Evolutionary conservation across 2,329 filamentous ascomycete species (phyloP).

Genomic region (Apiospora aurea): DNA sequence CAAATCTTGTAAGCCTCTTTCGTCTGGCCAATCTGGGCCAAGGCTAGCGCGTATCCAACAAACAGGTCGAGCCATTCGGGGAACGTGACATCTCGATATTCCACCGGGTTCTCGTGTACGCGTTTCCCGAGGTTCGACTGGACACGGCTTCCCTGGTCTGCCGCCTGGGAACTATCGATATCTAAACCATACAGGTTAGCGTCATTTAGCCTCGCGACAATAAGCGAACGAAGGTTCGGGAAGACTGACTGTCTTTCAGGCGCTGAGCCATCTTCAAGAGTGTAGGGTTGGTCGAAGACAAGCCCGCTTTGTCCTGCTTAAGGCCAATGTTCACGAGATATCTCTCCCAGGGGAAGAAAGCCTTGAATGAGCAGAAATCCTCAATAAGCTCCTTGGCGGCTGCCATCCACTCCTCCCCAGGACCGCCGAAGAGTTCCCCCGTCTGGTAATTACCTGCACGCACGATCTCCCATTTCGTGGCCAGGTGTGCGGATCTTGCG

Average conservation of each 20-base stretch:
- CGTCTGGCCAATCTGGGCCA: slow-evolving; percentile 71
- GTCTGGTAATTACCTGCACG: slow-evolving; percentile 36
- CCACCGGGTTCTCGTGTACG: slow-evolving; percentile 41
- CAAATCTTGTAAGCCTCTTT: slow-evolving; percentile 82
- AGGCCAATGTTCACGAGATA: slow-evolving; percentile 65
- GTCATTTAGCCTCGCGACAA: no score
- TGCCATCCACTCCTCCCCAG: slow-evolving; percentile 62
- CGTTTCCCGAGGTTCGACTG: slow-evolving; percentile 41
- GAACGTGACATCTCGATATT: slow-evolving; percentile 77
- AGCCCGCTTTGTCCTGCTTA: slow-evolving; percentile 43
- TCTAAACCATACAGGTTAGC: slow-evolving; percentile 32
- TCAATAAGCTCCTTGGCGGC: slow-evolving; percentile 66
- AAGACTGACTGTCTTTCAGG: slow-evolving; percentile 58
- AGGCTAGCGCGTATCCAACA: slow-evolving; percentile 81
- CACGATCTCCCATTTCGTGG: slow-evolving; percentile 48
- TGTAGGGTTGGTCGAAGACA: slow-evolving; percentile 46
- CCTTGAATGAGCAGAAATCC: slow-evolving; percentile 68
- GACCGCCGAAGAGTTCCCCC: slow-evolving; percentile 45
- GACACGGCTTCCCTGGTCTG: slow-evolving; percentile 26
- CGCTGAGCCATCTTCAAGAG: slow-evolving; percentile 64
- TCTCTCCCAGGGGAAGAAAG: slow-evolving; percentile 72
- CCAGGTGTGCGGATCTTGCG: slow-evolving; percentile 41
- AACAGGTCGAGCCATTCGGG: slow-evolving; percentile 89
- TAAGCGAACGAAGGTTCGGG: neutral
- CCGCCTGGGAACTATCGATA: slow-evolving; percentile 38